A percentile compares a stretch with the other conserved stretches of the same genome.
Conservation (phyloP, 148 eudicot genomes). For the Rhododendron simsii region DNA sequence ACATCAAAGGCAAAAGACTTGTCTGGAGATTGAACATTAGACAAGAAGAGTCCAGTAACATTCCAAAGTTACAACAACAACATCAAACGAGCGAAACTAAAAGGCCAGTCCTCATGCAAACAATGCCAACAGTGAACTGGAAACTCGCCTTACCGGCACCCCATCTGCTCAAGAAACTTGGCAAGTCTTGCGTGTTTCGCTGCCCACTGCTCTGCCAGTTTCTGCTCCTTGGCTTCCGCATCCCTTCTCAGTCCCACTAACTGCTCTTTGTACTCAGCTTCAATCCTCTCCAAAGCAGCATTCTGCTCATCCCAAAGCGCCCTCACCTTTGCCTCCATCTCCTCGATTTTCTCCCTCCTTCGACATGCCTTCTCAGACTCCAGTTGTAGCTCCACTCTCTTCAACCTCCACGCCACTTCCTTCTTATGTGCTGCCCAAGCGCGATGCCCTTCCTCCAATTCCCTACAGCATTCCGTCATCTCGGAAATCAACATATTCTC, state of each 20-base stretch:
- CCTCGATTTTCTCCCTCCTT: constrained; percentile 68
- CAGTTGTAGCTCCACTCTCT: constrained; percentile 73
- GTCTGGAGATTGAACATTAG: not conserved
- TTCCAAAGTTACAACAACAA: not conserved
- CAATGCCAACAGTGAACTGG: not conserved
- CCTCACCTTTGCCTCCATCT: constrained; percentile 62
- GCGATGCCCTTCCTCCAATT: constrained; percentile 78
- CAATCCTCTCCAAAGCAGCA: constrained; percentile 56
- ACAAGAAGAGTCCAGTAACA: not conserved
- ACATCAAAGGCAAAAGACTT: not conserved
- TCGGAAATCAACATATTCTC: constrained; percentile 42
- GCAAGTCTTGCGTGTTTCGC: constrained; percentile 58
- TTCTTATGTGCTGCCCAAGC: constrained; percentile 71
- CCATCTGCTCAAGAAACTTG: constrained; percentile 70
- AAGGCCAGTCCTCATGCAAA: constrained; percentile 1
- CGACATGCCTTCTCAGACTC: constrained; percentile 68
- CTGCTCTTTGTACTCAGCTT: constrained; percentile 75
- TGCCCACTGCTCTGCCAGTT: constrained; percentile 85
- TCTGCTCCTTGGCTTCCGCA: constrained; percentile 86
- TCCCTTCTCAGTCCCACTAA: constrained; percentile 66
- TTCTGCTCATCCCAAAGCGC: constrained; percentile 73
- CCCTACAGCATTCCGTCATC: constrained; percentile 60
- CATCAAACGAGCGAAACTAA: not conserved
- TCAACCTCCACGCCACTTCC: constrained; percentile 87
- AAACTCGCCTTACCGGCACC: constrained; percentile 37